Conservation (phyloP, 345 rosid genomes). For the Aethionema arabicum region DNA sequence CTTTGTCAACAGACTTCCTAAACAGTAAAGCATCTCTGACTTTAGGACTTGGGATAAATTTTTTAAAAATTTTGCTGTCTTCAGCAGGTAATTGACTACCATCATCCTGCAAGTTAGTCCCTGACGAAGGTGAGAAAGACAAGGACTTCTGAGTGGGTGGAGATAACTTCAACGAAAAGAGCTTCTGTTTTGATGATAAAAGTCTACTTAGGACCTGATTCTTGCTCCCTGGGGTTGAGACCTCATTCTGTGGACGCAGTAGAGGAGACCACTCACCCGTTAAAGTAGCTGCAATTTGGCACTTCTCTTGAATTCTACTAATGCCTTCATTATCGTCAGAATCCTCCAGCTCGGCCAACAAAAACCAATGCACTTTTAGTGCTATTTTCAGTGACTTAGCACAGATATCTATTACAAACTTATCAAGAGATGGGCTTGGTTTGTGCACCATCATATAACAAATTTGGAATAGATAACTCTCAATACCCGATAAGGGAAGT, state of each 20-base stretch:
- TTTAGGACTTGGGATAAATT: slow-evolving; percentile 89
- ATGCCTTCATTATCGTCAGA: slow-evolving; percentile 95
- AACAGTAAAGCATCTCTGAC: slow-evolving; percentile 91
- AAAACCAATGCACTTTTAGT: slow-evolving; percentile 95
- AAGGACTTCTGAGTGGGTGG: slow-evolving; percentile 68
- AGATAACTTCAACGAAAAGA: slow-evolving; percentile 77
- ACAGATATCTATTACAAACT: slow-evolving; percentile 90
- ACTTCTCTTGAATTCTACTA: slow-evolving; percentile 93
- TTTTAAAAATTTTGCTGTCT: slow-evolving; percentile 84
- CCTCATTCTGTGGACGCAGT: slow-evolving; percentile 49
- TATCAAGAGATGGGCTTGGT: slow-evolving; percentile 98
- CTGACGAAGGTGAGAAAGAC: slow-evolving; percentile 65
- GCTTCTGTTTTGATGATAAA: slow-evolving; percentile 82
- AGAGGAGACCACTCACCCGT: slow-evolving; percentile 96
- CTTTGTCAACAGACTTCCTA: slow-evolving; percentile 92
- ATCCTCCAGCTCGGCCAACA: slow-evolving; percentile 97
- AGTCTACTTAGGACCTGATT: slow-evolving; percentile 84
- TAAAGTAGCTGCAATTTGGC: slow-evolving; percentile 95
- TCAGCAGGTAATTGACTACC: slow-evolving; percentile 61
- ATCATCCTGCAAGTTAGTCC: slow-evolving; percentile 65
- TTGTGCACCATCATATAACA: slow-evolving; percentile 95
- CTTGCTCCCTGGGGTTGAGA: slow-evolving; percentile 77
- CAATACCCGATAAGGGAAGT: slow-evolving; percentile 82
- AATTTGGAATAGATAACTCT: slow-evolving; percentile 92
- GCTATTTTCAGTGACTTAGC: slow-evolving; percentile 84